Evolutionary conservation across 306 rosid genomes (phyloP), one percentile per base, ranked within the genome.

Genomic region (Cicer chorassanicum): DNA sequence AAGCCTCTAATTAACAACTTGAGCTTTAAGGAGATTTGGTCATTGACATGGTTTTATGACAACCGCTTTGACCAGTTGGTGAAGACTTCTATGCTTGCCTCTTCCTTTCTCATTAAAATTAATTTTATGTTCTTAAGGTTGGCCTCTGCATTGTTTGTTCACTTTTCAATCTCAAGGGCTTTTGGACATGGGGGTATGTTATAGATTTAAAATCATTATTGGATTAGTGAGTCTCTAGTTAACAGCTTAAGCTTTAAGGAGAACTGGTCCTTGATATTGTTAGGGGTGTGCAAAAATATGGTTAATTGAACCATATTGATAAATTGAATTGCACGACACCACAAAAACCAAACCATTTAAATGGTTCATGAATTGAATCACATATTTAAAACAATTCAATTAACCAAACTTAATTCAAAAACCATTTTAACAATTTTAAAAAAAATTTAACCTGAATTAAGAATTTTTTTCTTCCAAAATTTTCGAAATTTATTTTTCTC

Each of bases 131-230:
- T 10, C 68, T 9, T 56, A 19, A 73, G 41, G 62, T 39, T 6
- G 49, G 42, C 40, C 45, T 40, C n/a, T 54, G 68, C 69, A 54
- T 44, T 65, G 39, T 55, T 55, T 65, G 24, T 55, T 14, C 14
- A 55, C 3, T 3, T 34, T 18, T 18, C 18, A 10, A 55, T 59
- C 68, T 42, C 15, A 6, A 49, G 8, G 36, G 44, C 29, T 57
- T 67, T 60, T 50, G 21, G 41, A 24, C 21, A 4, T 48, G 63
- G 11, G 66, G 29, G 36, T 38, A 9, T 9, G 42, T 51, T 68
- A 42, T 44, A 53, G 56, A 38, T 73, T 45, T 21, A 36, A 53
- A 54, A 65, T 42, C 60, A 49, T 59, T 21, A 59, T 74, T 74
- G 44, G 19, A 29, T 43, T 7, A 21, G 18, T 43, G 71, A 16